Conservation (phyloP, 2,329 filamentous ascomycete genomes). For the Phialophora tarda region DNA sequence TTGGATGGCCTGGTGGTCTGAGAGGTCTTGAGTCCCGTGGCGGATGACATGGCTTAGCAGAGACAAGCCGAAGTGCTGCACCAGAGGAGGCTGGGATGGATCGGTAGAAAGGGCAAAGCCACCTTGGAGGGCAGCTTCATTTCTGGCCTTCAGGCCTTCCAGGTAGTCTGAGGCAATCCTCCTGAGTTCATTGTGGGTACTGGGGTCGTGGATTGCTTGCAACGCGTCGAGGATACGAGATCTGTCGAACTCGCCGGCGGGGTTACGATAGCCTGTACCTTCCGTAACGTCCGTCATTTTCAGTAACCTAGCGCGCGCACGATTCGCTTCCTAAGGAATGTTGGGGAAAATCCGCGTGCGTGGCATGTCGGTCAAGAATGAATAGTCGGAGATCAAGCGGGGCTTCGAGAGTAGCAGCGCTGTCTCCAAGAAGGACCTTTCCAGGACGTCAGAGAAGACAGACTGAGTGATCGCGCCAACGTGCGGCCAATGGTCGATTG, state of each 20-base stretch:
- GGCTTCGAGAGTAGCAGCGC: background rate
- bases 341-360: background rate
- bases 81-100: slow-evolving; percentile 73
- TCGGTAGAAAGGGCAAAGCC: slow-evolving; percentile 83
- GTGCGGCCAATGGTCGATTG: background rate
- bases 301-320: slow-evolving; percentile 7
- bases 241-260: slow-evolving; percentile 41
- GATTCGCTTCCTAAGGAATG: background rate
- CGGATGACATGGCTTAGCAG: slow-evolving; percentile 88
- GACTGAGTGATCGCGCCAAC: background rate
- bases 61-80: slow-evolving; percentile 92
- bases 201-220: slow-evolving; percentile 81
- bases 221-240: slow-evolving; percentile 77
- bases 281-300: slow-evolving; percentile 26
- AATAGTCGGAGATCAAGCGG: background rate
- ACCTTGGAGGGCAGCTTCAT: slow-evolving; percentile 75
- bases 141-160: slow-evolving; percentile 79
- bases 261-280: slow-evolving; percentile 13
- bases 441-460: background rate
- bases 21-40: slow-evolving; percentile 80
- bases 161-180: slow-evolving; percentile 84
- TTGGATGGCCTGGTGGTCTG: slow-evolving; percentile 67
- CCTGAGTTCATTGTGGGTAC: slow-evolving; percentile 79
- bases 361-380: slow-evolving; percentile 4
- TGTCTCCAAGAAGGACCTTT: background rate